phyloP scores from a whole-genome alignment of 805 yeast species.

The Nakazawaea sp. region DNA sequence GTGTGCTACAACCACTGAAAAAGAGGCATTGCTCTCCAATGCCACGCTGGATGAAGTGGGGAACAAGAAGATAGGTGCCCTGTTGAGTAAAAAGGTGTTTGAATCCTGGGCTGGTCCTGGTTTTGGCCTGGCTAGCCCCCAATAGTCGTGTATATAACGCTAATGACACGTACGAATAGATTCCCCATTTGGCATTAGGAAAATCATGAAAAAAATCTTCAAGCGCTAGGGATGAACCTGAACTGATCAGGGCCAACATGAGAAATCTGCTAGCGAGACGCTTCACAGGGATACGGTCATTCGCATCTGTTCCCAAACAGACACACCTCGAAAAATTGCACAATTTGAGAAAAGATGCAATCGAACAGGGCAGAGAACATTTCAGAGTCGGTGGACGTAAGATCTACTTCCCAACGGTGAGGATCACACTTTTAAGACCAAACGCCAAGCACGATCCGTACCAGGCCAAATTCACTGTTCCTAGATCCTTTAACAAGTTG shows the following conservation, averaged over 20 bases:
- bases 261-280: too few relatives aligned
- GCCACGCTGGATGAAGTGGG: constrained; percentile 38
- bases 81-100: constrained; percentile 43
- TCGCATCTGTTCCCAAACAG: constrained; percentile 8
- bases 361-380: constrained; percentile 65
- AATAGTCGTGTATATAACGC: constrained; percentile 1
- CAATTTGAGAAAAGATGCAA: constrained; percentile 38
- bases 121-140: neutral
- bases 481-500: constrained; percentile 86
- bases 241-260: too few relatives aligned
- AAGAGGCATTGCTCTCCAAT: constrained; percentile 23
- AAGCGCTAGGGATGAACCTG: too few relatives aligned
- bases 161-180: constrained; percentile 10
- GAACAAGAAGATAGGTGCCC: constrained; percentile 44
- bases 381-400: constrained; percentile 74
- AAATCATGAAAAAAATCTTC: too few relatives aligned
- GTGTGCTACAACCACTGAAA: constrained; percentile 19
- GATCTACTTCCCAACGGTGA: constrained; percentile 79
- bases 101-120: constrained; percentile 65
- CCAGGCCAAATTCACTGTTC: constrained; percentile 94
- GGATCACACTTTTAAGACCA: constrained; percentile 76
- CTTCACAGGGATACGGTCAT: too few relatives aligned
- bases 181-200: too few relatives aligned
- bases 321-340: constrained; percentile 7
- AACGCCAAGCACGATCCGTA: constrained; percentile 96